Percentiles rank a stretch among this genome's conserved stretches.
These are phyloP conservation scores for Circinella minor DNA, from an alignment of 371 early-diverging fungal genomes.

Conservation along the genomic window DNA sequence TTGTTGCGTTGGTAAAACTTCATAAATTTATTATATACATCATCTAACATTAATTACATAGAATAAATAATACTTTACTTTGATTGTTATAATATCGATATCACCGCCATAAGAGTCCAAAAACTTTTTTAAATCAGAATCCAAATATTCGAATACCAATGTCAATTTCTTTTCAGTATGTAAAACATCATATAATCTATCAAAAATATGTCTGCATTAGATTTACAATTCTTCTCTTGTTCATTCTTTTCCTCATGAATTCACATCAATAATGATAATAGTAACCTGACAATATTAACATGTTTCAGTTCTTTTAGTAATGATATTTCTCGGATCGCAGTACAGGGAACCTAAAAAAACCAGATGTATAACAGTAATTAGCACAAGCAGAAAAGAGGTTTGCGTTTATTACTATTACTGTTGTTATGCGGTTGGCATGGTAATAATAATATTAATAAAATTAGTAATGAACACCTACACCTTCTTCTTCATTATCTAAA, in stretches of 20 bases:
- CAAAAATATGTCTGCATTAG: not conserved
- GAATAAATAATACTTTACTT: slow-evolving; percentile 43
- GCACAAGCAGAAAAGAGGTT: not conserved
- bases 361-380: slow-evolving; percentile 7
- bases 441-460: not conserved
- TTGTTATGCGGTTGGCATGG: not conserved
- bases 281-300: slow-evolving; percentile 89
- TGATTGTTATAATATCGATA: slow-evolving; percentile 77
- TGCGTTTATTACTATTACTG: too few relatives aligned
- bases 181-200: slow-evolving; percentile 90
- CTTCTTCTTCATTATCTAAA: slow-evolving; percentile 96
- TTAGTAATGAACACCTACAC: slow-evolving; percentile 44
- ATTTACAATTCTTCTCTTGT: not conserved
- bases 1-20: not conserved
- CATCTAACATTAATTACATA: not conserved
- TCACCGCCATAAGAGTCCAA: slow-evolving; percentile 84
- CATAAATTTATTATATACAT: not conserved
- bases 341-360: slow-evolving; percentile 82
- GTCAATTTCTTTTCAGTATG: slow-evolving; percentile 94
- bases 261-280: not conserved
- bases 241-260: too few relatives aligned
- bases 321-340: slow-evolving; percentile 98
- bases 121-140: slow-evolving; percentile 95
- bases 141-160: slow-evolving; percentile 95
- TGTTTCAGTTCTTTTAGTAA: slow-evolving; percentile 95